These are phyloP conservation scores for Celoporthe dispersa DNA, from an alignment of 2,329 filamentous ascomycete genomes.

Conservation along the genomic window DNA sequence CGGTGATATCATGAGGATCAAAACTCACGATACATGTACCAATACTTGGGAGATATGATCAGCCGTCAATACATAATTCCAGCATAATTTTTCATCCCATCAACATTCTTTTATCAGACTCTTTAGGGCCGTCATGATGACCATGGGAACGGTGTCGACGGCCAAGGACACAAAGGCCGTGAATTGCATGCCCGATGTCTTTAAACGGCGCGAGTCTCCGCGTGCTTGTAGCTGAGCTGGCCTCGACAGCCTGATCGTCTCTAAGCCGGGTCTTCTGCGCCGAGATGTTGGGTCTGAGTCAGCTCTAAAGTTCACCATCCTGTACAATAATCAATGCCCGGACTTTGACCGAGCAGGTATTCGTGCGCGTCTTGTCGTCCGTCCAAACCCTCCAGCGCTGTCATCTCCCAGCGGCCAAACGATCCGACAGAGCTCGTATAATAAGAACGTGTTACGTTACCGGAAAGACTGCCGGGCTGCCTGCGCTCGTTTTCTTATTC, in stretches of 20 bases:
- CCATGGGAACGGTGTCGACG: no score
- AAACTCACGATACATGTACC: not conserved
- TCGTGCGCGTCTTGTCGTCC: no score
- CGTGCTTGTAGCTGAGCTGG: not conserved
- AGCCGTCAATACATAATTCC: not conserved
- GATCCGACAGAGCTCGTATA: not conserved
- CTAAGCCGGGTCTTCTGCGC: not conserved
- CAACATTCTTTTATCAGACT: no score
- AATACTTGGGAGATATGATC: not conserved
- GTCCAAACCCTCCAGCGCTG: not conserved
- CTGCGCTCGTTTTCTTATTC: not conserved
- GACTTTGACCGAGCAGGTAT: slow-evolving; percentile 19
- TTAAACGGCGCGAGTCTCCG: no score
- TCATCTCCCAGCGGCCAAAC: not conserved
- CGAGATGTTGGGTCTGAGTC: not conserved
- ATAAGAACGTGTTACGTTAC: not conserved
- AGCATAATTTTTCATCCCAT: not conserved
- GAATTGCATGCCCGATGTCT: not conserved
- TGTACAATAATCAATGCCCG: not conserved
- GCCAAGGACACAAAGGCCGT: no score
- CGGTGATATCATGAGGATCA: not conserved
- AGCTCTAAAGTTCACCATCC: not conserved
- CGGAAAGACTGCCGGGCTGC: no score
- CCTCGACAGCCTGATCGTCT: not conserved
- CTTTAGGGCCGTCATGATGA: no score